Conservation (phyloP, 768 basidiomycete species). For the Pisolithus marmoratus region DNA sequence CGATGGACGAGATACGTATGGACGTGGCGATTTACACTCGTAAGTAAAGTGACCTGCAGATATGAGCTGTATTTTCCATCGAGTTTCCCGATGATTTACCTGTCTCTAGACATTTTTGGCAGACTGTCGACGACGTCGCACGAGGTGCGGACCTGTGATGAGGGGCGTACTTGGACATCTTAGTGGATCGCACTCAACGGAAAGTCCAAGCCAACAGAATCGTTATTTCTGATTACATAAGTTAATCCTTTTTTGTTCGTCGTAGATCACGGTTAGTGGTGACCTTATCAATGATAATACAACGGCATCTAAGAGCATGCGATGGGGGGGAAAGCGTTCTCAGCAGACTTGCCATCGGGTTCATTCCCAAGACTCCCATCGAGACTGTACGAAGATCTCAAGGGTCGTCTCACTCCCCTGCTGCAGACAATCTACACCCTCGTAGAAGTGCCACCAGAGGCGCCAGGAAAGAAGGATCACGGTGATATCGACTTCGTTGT, state of each 20-base stretch:
- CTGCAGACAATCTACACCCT: constrained; percentile 43
- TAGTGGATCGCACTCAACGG: neutral
- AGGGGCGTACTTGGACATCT: constrained; percentile 79
- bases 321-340: constrained; percentile 75
- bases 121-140: constrained; percentile 61
- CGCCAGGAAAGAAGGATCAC: constrained; percentile 58
- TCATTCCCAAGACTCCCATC: constrained; percentile 63
- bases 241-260: neutral
- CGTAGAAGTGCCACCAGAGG: constrained; percentile 55
- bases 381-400: constrained; percentile 45
- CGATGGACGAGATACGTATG: constrained; percentile 87
- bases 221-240: neutral
- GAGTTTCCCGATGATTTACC: constrained; percentile 34
- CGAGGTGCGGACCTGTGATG: constrained; percentile 60
- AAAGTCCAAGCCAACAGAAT: neutral
- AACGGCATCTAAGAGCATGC: neutral
- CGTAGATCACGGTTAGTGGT: neutral
- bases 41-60: constrained; percentile 80
- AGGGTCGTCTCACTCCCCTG: constrained; percentile 36
- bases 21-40: constrained; percentile 76
- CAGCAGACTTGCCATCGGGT: constrained; percentile 33
- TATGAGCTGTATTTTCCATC: neutral
- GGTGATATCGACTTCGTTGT: constrained; percentile 72
- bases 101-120: constrained; percentile 75
- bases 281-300: neutral